These are phyloP conservation scores for Coccomyxa sp. DNA, from an alignment of 139 green algal species.

Conservation along the genomic window DNA sequence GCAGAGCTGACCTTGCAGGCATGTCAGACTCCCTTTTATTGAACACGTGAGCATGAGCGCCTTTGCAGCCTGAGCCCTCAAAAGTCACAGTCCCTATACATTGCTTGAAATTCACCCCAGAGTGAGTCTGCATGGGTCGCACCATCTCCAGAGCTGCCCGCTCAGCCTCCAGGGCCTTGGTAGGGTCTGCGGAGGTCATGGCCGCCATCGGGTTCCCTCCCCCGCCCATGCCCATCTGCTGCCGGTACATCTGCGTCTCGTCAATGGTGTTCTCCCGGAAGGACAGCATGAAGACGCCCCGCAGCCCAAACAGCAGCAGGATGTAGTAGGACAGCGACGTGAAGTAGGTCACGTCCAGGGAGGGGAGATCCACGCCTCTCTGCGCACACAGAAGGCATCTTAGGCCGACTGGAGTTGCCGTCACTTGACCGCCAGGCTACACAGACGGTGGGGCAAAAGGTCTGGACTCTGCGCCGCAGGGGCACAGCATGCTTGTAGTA, in stretches of 20 bases:
- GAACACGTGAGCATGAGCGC: no score
- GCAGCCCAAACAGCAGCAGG: conserved; percentile 80
- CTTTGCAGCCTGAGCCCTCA: no score
- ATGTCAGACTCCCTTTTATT: no score
- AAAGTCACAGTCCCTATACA: no score
- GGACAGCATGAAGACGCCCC: conserved; percentile 75
- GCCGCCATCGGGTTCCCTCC: conserved; percentile 46
- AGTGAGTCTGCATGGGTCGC: no score
- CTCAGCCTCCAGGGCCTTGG: conserved; percentile 71
- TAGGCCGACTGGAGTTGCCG: no score
- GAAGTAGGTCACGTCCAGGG: conserved; percentile 89
- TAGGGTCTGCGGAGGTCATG: conserved; percentile 45
- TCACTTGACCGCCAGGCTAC: no score
- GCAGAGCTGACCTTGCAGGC: no score
- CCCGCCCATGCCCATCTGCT: conserved; percentile 32
- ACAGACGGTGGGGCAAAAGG: not conserved
- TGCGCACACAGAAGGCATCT: conserved; percentile 37
- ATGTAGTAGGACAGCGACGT: conserved; percentile 91
- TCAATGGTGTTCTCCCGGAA: conserved; percentile 83
- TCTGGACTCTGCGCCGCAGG: not conserved
- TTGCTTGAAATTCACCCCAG: no score
- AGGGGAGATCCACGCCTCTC: conserved; percentile 82
- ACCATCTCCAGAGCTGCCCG: conserved; percentile 44
- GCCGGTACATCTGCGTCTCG: conserved; percentile 71
- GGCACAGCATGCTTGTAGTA: no score